phyloP scores from a whole-genome alignment of 2,329 filamentous ascomycete genomes.

The Herpotrichia juniperi region DNA sequence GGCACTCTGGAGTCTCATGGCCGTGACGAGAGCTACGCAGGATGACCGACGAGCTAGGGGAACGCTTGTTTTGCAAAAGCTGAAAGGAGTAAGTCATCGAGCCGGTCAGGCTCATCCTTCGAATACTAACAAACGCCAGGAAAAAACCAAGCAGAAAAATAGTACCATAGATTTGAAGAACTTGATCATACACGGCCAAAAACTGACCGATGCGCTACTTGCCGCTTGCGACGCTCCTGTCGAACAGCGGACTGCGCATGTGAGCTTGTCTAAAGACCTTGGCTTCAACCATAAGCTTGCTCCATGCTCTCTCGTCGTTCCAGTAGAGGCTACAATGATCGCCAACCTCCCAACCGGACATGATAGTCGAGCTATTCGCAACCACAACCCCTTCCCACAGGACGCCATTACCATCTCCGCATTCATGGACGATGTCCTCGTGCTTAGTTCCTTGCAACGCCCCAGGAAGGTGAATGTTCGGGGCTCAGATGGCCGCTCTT shows the following conservation, averaged over 20 bases:
- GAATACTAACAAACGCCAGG: conserved; percentile 49
- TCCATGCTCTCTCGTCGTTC: conserved; percentile 85
- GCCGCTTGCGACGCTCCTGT: conserved; percentile 80
- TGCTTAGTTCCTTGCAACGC: conserved; percentile 89
- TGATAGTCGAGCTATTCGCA: conserved; percentile 70
- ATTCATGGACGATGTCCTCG: conserved; percentile 86
- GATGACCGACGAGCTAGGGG: conserved; percentile 68
- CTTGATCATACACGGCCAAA: conserved; percentile 79
- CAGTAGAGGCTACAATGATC: conserved; percentile 82
- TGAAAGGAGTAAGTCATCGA: conserved; percentile 41
- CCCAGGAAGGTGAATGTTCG: conserved; percentile 87
- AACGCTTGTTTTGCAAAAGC: conserved; percentile 45
- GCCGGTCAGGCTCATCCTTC: conserved; percentile 18
- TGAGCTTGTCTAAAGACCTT: conserved; percentile 79
- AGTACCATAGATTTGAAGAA: conserved; percentile 67
- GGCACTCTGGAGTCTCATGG: conserved; percentile 87
- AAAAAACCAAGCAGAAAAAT: conserved; percentile 62
- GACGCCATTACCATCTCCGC: conserved; percentile 82
- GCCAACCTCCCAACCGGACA: conserved; percentile 77
- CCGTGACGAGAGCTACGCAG: conserved; percentile 81
- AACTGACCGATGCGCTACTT: conserved; percentile 81
- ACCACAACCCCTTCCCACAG: conserved; percentile 83
- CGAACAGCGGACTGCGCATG: conserved; percentile 70
- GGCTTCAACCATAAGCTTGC: conserved; percentile 83
- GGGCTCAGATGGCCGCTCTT: conserved; percentile 85